Conservation (phyloP, 805 yeast species). For the Ogataea nakhonphanomensis region DNA sequence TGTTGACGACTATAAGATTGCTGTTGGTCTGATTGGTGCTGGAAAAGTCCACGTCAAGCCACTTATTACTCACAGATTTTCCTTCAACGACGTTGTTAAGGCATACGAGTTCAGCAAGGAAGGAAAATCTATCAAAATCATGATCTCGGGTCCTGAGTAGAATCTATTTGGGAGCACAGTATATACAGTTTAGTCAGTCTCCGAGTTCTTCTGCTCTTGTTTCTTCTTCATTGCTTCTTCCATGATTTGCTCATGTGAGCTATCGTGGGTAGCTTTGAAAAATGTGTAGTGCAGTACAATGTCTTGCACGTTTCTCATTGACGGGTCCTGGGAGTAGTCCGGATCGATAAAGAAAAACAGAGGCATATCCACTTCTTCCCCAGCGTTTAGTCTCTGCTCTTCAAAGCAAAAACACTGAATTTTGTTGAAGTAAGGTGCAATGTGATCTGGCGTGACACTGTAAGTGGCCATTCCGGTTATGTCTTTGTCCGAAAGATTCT, state of each 20-base stretch:
- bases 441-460: conserved; percentile 93
- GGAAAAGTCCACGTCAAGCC: conserved; percentile 65
- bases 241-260: conserved; percentile 25
- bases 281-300: conserved; percentile 90
- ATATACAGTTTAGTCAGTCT: conserved; percentile 3
- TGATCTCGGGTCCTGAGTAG: conserved; percentile 73
- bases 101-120: conserved; percentile 68
- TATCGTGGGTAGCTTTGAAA: conserved; percentile 55
- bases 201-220: conserved; percentile 1
- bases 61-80: conserved; percentile 70
- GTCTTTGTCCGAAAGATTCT: conserved; percentile 79
- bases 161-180: neutral
- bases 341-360: conserved; percentile 96
- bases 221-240: conserved; percentile 19
- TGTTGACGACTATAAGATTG: conserved; percentile 69
- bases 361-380: conserved; percentile 99
- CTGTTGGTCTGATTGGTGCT: conserved; percentile 61
- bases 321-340: conserved; percentile 89
- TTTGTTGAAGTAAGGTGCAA: conserved; percentile 93
- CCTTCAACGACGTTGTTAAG: conserved; percentile 66
- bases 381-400: conserved; percentile 89
- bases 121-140: conserved; percentile 72
- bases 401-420: conserved; percentile 98
- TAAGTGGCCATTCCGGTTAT: conserved; percentile 98
- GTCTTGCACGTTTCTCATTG: conserved; percentile 87